A percentile compares a stretch with the other conserved stretches of the same genome.
phyloP scores from a whole-genome alignment of 371 early-diverging fungal species.

The Funneliformis caledonium region DNA sequence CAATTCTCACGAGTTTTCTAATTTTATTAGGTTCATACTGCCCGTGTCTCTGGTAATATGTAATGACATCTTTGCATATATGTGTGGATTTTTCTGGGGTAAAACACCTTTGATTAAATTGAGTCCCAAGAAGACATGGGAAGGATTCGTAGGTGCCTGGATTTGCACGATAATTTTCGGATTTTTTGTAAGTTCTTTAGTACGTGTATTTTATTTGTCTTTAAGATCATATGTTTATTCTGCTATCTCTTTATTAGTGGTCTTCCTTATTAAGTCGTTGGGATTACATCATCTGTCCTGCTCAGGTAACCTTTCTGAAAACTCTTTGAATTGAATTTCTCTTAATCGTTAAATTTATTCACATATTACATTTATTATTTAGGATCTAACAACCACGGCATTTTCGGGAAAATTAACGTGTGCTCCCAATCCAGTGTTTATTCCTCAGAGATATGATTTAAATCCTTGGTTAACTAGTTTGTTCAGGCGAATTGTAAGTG shows the following conservation, averaged over 20 bases:
- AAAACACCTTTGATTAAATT: constrained; percentile 82
- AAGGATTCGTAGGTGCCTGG: constrained; percentile 97
- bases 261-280: constrained; percentile 64
- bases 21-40: constrained; percentile 68
- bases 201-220: neutral
- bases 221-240: neutral
- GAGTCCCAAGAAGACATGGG: constrained; percentile 99
- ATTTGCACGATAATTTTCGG: constrained; percentile 88
- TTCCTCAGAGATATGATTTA: constrained; percentile 57
- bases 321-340: neutral
- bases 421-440: constrained; percentile 73
- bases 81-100: constrained; percentile 89
- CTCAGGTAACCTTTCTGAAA: constrained; percentile 41
- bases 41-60: constrained; percentile 93
- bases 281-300: constrained; percentile 89
- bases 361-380: constrained; percentile 47
- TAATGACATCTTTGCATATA: constrained; percentile 98
- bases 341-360: too few species aligned
- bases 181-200: constrained; percentile 62
- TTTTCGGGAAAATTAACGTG: constrained; percentile 58
- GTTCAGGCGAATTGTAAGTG: constrained; percentile 50
- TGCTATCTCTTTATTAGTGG: constrained; percentile 44
- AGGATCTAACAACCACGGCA: constrained; percentile 62
- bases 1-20: neutral
- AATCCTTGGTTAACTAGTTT: constrained; percentile 54